phyloP scores from a whole-genome alignment of 2,329 filamentous ascomycete genomes.

The Allantophomopsis lycopodina region DNA sequence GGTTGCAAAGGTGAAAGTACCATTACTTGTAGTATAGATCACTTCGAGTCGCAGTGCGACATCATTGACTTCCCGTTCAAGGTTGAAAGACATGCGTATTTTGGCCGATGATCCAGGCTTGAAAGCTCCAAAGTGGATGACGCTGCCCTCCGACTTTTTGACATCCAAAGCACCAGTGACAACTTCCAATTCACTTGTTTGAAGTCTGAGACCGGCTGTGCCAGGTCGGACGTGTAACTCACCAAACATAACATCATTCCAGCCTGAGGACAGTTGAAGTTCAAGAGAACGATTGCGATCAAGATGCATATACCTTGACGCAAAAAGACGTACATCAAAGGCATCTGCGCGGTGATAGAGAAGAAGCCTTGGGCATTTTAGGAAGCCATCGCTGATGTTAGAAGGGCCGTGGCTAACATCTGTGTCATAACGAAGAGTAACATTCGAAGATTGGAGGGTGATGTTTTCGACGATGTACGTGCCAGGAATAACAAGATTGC shows the following conservation, averaged over 20 bases:
- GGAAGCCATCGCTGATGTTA: conserved; percentile 22
- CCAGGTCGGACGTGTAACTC: conserved; percentile 49
- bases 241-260: conserved; percentile 51
- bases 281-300: conserved; percentile 69
- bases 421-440: conserved; percentile 53
- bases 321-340: conserved; percentile 52
- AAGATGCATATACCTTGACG: conserved; percentile 62
- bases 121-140: conserved; percentile 36
- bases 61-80: conserved; percentile 61
- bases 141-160: conserved; percentile 35
- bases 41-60: conserved; percentile 68
- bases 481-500: conserved; percentile 45
- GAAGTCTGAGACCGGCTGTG: conserved; percentile 50
- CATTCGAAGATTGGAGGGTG: conserved; percentile 46
- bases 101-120: conserved; percentile 30
- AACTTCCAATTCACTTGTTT: conserved; percentile 44
- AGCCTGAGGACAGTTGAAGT: conserved; percentile 57
- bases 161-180: conserved; percentile 27
- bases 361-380: conserved; percentile 48
- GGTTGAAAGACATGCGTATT: conserved; percentile 66
- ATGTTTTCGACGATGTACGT: conserved; percentile 65
- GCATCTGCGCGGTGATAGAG: conserved; percentile 59
- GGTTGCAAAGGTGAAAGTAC: conserved; percentile 49
- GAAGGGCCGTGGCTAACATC: conserved; percentile 22
- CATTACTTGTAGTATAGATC: conserved; percentile 53